Base-by-base conservation (phyloP, 2,329 filamentous ascomycete genomes). In the Bimuria novae-zelandiae region DNA sequence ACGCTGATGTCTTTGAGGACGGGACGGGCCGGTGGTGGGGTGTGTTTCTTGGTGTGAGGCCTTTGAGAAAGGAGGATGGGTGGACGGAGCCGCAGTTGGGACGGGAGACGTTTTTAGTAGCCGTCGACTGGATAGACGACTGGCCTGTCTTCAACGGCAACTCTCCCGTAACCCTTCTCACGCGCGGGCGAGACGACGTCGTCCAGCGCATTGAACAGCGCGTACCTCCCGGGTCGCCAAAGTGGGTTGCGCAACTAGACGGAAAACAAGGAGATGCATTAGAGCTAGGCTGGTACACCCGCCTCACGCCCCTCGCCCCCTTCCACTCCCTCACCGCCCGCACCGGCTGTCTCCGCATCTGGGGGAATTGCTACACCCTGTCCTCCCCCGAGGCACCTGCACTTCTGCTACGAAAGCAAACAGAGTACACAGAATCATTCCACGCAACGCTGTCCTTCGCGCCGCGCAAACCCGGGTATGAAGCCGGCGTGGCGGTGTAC, bases 331-430 rank as follows among this genome's bases (percentile, higher is more conserved):
- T 84, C 23, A 75, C 68, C 0, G 77, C 79, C 30, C 68, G 74
- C 1, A 75, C 77, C 0, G 75, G 75, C 0, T 64, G 71, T 42
- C 68, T 84, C 1, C 77, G 80, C 3, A 62, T 85, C 0, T 76
- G 79, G 51, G 82, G 82, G 0, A 79, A 78, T 12, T 79, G 80
- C 7, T 85, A 82, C 54, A 75, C 76, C 4, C 74, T 85, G 0
- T 76, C 74, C 0, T 77, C 75, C 10, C 80, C 82, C 0, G 77
- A 79, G 16, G 76, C 76, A 17, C 81, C 82, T 0, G 79, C 82
- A 0, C 74, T 84, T 58, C 74, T 84, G 2, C 64, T 84, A 2
- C 75, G 82, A 7, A 85, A 85, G 52, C 82, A 85, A 61, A 76
- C 71, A 0, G 72, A 77, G 0, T 77, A 74, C 8, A 62, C 60